A percentile compares a stretch with the other conserved stretches of the same genome.
phyloP scores from a whole-genome alignment of 495 filamentous ascomycete genomes.

The Hypoxylon rickii region DNA sequence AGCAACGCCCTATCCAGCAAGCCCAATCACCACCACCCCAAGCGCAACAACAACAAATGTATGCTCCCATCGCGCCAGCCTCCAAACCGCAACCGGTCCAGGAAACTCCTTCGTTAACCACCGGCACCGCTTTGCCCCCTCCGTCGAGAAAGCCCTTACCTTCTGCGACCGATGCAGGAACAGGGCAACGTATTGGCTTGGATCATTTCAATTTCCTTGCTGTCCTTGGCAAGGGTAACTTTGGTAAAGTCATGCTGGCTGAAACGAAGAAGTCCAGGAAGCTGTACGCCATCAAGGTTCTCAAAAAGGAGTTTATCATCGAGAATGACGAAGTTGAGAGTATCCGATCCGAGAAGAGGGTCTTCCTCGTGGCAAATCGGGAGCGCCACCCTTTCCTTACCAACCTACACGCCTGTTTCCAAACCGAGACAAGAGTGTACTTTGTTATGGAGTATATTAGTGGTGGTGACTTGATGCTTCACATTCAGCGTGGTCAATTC shows the following conservation, averaged over 20 bases:
- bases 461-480: constrained; percentile 97
- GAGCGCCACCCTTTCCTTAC: constrained; percentile 96
- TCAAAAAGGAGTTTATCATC: constrained; percentile 99
- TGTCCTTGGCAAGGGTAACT: constrained; percentile 98
- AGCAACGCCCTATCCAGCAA: constrained; percentile 40
- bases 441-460: constrained; percentile 99
- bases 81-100: constrained; percentile 48
- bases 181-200: constrained; percentile 81
- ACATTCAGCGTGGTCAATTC: constrained; percentile 97
- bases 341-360: constrained; percentile 94
- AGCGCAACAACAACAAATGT: constrained; percentile 35
- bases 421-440: constrained; percentile 97
- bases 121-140: constrained; percentile 41
- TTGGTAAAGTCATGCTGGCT: constrained; percentile 99
- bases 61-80: constrained; percentile 28
- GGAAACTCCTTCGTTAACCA: constrained; percentile 40
- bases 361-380: constrained; percentile 96
- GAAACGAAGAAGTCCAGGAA: constrained; percentile 92
- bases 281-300: constrained; percentile 97
- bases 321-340: constrained; percentile 99
- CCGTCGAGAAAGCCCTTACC: constrained; percentile 57
- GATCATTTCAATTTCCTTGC: constrained; percentile 99
- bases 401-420: constrained; percentile 97
- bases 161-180: constrained; percentile 64
- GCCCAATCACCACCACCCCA: constrained; percentile 47